phyloP scores from a whole-genome alignment of 208 protist genomes.

The Novymonas esmeraldas region DNA sequence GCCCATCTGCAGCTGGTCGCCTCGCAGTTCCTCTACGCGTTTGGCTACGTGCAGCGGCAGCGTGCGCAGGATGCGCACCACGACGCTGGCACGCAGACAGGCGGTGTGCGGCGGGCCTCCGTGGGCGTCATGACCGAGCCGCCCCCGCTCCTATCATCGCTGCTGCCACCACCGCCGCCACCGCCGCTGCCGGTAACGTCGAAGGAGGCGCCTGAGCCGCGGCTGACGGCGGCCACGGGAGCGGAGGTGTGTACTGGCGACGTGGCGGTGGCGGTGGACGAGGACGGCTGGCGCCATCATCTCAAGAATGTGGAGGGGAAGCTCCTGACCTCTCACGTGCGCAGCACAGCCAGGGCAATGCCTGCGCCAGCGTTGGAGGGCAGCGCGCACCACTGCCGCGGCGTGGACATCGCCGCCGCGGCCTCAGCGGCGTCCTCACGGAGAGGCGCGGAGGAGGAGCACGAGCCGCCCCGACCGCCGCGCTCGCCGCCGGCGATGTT shows the following conservation, averaged over 20 bases:
- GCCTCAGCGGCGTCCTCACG: too few relatives aligned
- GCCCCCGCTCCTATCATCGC: not conserved
- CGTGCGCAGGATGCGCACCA: not conserved
- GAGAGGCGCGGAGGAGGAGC: too few relatives aligned
- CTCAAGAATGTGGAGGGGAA: constrained; percentile 56
- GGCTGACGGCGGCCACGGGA: not conserved
- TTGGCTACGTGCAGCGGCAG: constrained; percentile 27
- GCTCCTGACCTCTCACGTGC: constrained; percentile 28
- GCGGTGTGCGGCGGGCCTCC: constrained; percentile 27
- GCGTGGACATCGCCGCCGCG: too few relatives aligned
- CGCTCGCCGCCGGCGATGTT: too few relatives aligned
- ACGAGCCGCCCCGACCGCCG: too few relatives aligned
- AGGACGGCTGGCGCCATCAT: constrained; percentile 44
- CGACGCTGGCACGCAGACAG: constrained; percentile 49
- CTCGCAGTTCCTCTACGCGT: constrained; percentile 43
- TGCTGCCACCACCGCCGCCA: not conserved
- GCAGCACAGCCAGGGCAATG: not conserved
- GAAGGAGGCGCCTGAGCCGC: not conserved
- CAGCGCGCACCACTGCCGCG: not conserved
- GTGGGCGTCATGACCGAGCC: constrained; percentile 37
- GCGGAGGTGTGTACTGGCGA: constrained; percentile 6
- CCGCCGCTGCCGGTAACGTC: not conserved
- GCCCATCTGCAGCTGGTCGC: constrained; percentile 39
- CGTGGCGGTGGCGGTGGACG: constrained; percentile 21
- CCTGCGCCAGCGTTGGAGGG: not conserved